Evolutionary conservation across 139 green algal species (phyloP).

Genomic region (Chlamydomonas schloesseri): DNA sequence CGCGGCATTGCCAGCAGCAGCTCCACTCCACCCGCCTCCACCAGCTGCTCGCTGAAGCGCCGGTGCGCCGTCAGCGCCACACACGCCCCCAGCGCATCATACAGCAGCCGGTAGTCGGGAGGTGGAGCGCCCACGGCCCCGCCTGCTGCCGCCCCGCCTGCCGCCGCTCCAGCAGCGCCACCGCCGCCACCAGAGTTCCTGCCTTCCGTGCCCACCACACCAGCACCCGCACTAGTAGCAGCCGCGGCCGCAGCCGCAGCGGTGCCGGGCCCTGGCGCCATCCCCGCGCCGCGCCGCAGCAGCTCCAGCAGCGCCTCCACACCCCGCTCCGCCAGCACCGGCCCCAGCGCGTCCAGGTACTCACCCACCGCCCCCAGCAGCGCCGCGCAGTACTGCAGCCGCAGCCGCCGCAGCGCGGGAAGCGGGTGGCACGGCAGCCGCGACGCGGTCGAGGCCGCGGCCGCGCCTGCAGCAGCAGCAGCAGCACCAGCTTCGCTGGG

Average conservation of each 20-base stretch:
- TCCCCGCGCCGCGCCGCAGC: constrained; percentile 8
- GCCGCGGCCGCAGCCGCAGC: not conserved
- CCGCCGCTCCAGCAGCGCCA: not conserved
- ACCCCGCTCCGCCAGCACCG: constrained; percentile 57
- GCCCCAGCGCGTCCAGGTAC: constrained; percentile 69
- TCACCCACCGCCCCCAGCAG: constrained; percentile 60
- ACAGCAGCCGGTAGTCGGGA: constrained; percentile 39
- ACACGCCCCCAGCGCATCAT: constrained; percentile 62
- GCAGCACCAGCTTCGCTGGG: not conserved
- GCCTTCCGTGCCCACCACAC: no score
- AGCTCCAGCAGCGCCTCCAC: constrained; percentile 40
- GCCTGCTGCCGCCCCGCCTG: not conserved
- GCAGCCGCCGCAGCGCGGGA: not conserved
- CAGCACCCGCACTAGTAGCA: not conserved
- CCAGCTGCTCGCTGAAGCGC: constrained; percentile 72
- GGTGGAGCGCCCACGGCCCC: no score
- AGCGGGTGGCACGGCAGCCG: not conserved
- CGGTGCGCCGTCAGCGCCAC: constrained; percentile 76
- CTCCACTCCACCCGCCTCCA: constrained; percentile 73
- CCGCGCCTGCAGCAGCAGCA: constrained; percentile 33
- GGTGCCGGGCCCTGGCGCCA: not conserved
- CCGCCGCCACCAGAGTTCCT: not conserved
- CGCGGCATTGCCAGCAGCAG: constrained; percentile 69
- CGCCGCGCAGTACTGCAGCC: constrained; percentile 32
- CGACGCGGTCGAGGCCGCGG: no score